Evolutionary conservation across 164 flowering plant species (phyloP), one percentile per base, ranked within the genome.

Genomic region (Nymphaea thermarum): DNA sequence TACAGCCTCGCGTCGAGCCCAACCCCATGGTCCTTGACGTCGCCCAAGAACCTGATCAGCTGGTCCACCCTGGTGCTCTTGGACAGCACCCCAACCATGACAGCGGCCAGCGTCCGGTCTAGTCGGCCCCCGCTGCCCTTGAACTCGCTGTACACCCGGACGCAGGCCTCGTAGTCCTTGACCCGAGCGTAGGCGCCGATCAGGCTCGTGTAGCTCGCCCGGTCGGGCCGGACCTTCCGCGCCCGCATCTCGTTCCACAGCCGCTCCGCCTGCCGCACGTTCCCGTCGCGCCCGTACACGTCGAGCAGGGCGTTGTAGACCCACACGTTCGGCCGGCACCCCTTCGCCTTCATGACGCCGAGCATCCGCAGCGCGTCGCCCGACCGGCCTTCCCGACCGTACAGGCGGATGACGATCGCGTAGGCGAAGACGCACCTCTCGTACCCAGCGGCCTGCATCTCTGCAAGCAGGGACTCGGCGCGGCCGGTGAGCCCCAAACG

Each of bases 171-270:
- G 11, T 74, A 79, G 67, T 88, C 94, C 60, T 75, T 53, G 0
- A 83, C 93, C 77, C 71, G 82, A 43, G 77, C 79, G 63, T 89
- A 92, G 1, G 94, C 91, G 43, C 78, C 71, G 8, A 88, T 88
- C 3, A 87, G 44, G 42, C 80, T 82, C 2, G 96, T 92, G 68
- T 92, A 92, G 67, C 84, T 89, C 3, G 89, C 83, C 72, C 77
- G 80, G 72, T 92, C 96, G 0, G 96, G 86, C 2, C 17, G 42
- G 11, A 88, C 72, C 43, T 79, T 86, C 71, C 85, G 76, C 16
- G 92, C 67, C 80, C 84, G 82, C 94, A 92, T 89, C 75, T 88
- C 98, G 61, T 81, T 92, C 94, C 92, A 89, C 7, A 83, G 59
- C 80, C 87, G 87, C 81, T 88, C 93, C 18, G 89, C 87, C 55